phyloP scores from a whole-genome alignment of 208 protist genomes.

The Crithidia thermophila region DNA sequence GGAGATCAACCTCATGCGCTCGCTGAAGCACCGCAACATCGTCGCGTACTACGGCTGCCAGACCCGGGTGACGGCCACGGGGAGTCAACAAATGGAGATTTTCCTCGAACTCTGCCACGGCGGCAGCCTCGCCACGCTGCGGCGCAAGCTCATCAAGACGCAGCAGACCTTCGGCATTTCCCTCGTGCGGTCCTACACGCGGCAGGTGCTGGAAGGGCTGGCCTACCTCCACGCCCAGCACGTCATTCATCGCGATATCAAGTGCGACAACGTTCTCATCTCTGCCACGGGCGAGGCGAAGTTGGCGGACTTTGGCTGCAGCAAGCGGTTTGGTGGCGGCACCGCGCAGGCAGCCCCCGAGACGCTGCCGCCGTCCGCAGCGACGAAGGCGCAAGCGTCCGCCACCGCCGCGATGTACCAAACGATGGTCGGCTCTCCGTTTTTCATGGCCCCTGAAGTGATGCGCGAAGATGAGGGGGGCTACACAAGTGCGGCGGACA shows the following conservation, averaged over 20 bases:
- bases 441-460: constrained; percentile 93
- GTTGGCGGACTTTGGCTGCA: constrained; percentile 95
- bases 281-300: constrained; percentile 89
- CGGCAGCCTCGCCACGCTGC: constrained; percentile 63
- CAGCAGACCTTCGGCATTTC: constrained; percentile 73
- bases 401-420: constrained; percentile 46
- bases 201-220: constrained; percentile 88
- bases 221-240: constrained; percentile 80
- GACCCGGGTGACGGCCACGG: constrained; percentile 47
- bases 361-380: not conserved
- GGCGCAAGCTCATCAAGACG: constrained; percentile 71
- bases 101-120: constrained; percentile 92
- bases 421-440: constrained; percentile 82
- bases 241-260: constrained; percentile 91
- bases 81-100: constrained; percentile 80
- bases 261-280: constrained; percentile 93
- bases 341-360: constrained; percentile 16
- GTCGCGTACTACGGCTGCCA: constrained; percentile 91
- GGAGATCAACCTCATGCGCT: constrained; percentile 90
- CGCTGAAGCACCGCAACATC: constrained; percentile 86
- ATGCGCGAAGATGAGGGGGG: constrained; percentile 52
- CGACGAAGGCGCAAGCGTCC: not conserved
- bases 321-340: constrained; percentile 77
- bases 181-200: constrained; percentile 82
- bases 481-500: constrained; percentile 79